Conservation (phyloP, 1,284 basidiomycete species). For the Cutaneotrichosporon spelunceum region DNA sequence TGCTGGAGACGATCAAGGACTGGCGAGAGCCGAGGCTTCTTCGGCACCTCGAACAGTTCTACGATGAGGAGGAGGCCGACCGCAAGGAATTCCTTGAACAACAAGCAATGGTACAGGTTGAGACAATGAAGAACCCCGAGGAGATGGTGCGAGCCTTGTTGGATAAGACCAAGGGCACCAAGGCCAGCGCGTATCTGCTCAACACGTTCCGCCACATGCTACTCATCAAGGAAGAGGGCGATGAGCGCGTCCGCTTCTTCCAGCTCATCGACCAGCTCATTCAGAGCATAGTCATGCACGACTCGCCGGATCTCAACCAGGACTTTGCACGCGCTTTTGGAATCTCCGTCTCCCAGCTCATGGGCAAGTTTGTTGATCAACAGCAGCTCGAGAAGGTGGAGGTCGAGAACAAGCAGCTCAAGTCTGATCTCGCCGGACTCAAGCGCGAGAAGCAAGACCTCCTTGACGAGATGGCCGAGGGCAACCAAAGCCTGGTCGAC, state of each 20-base stretch:
- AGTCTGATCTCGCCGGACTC: conserved; percentile 57
- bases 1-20: conserved; percentile 67
- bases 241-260: conserved; percentile 79
- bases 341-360: conserved; percentile 81
- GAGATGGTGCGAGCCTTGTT: conserved; percentile 84
- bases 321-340: conserved; percentile 84
- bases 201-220: conserved; percentile 90
- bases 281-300: conserved; percentile 86
- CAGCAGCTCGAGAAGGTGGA: conserved; percentile 77
- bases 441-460: conserved; percentile 56
- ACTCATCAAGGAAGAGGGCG: conserved; percentile 83
- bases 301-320: conserved; percentile 63
- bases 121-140: conserved; percentile 73
- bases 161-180: conserved; percentile 68
- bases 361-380: conserved; percentile 86
- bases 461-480: conserved; percentile 74
- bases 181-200: conserved; percentile 80
- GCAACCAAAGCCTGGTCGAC: conserved; percentile 78
- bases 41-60: conserved; percentile 66
- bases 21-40: conserved; percentile 64
- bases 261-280: conserved; percentile 92
- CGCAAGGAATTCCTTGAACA: conserved; percentile 72
- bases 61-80: conserved; percentile 70
- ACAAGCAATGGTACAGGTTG: conserved; percentile 66
- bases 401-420: conserved; percentile 69